Evolutionary conservation across 2,329 filamentous ascomycete species (phyloP).

Genomic region (Akanthomyces uredinophilus): DNA sequence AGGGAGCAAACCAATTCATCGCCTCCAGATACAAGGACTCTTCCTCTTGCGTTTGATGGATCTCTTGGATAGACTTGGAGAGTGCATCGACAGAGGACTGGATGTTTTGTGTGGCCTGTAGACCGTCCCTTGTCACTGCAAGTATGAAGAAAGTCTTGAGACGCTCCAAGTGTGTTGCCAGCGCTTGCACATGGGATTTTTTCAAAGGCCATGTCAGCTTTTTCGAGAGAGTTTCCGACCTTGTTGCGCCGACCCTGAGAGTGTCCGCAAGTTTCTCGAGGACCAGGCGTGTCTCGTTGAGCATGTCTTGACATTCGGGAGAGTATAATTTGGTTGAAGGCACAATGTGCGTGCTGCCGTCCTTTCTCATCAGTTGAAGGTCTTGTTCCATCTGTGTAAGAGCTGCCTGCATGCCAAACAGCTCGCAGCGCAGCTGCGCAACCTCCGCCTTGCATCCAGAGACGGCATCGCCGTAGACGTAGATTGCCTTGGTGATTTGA

Average conservation of each 20-base stretch:
- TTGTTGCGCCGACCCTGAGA: background rate
- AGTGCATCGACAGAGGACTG: background rate
- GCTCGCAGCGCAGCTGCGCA: constrained; percentile 9
- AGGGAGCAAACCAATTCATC: background rate
- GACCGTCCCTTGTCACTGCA: constrained; percentile 4
- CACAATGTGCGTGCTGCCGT: background rate
- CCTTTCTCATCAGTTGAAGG: background rate
- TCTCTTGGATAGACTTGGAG: background rate
- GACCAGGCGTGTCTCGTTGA: constrained; percentile 1
- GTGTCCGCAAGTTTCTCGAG: background rate
- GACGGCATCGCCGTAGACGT: constrained; percentile 4
- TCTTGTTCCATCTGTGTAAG: constrained; percentile 9
- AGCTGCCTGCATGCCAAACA: constrained; percentile 11
- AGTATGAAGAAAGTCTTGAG: constrained; percentile 13
- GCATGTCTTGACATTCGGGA: constrained; percentile 8
- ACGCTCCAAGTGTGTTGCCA: constrained; percentile 1
- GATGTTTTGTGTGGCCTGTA: background rate
- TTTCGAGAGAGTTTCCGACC: background rate
- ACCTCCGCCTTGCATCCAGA: constrained; percentile 10
- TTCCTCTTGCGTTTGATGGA: background rate
- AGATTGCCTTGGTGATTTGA: constrained; percentile 3
- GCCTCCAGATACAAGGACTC: background rate
- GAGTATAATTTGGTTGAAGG: background rate
- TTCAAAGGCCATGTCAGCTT: constrained; percentile 8
- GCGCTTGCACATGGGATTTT: background rate